Percentiles rank a stretch among this genome's conserved stretches.
Conservation (phyloP, 805 yeast species). For the Candida ovalis region DNA sequence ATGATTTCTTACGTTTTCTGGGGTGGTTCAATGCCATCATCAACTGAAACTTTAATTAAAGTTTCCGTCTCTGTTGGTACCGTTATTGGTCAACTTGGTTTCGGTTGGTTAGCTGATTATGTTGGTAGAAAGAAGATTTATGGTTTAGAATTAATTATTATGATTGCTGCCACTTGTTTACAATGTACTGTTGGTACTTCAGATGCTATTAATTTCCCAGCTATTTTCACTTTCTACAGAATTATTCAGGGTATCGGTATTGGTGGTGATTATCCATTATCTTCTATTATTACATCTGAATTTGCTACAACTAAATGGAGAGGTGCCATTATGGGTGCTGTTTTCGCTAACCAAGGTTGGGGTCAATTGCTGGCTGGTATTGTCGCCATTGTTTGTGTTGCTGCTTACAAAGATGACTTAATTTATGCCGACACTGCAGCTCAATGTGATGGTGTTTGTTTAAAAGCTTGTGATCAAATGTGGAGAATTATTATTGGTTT, state of each 20-base stretch:
- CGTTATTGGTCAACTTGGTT: slow-evolving; percentile 83
- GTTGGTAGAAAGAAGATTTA: slow-evolving; percentile 85
- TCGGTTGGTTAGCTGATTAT: slow-evolving; percentile 77
- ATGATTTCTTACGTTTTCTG: slow-evolving; percentile 79
- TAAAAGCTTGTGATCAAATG: slow-evolving; percentile 83
- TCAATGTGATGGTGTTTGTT: slow-evolving; percentile 65
- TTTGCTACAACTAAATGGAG: slow-evolving; percentile 94
- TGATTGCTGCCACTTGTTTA: slow-evolving; percentile 73
- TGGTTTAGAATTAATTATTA: slow-evolving; percentile 81
- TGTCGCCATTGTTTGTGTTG: slow-evolving; percentile 71
- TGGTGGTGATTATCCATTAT: slow-evolving; percentile 95
- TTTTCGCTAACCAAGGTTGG: slow-evolving; percentile 95
- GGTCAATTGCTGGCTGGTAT: slow-evolving; percentile 90
- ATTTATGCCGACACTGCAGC: slow-evolving; percentile 48
- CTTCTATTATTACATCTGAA: slow-evolving; percentile 90
- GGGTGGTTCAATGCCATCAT: slow-evolving; percentile 56
- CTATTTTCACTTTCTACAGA: slow-evolving; percentile 73
- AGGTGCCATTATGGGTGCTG: slow-evolving; percentile 97
- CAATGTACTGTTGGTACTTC: slow-evolving; percentile 75
- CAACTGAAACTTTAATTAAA: slow-evolving; percentile 74
- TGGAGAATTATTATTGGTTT: slow-evolving; percentile 91
- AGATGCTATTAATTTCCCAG: slow-evolving; percentile 68
- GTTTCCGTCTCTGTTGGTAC: slow-evolving; percentile 93
- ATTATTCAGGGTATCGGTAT: slow-evolving; percentile 92
- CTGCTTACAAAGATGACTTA: slow-evolving; percentile 67